phyloP scores from a whole-genome alignment of 192 early-diverging fungal genomes.

The Backusella mclennaniae region DNA sequence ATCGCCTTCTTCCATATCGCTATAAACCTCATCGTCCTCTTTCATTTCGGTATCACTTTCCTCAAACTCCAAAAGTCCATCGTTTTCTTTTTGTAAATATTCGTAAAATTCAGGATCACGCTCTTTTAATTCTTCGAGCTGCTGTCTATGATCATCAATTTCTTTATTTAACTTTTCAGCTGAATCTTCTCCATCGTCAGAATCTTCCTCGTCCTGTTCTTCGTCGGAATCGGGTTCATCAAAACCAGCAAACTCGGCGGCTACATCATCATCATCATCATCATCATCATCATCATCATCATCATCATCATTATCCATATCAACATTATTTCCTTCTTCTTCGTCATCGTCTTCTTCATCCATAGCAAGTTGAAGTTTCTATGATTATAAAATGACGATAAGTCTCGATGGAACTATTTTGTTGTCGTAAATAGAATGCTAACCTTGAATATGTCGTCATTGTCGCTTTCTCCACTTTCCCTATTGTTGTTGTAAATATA shows the following conservation, averaged over 20 bases:
- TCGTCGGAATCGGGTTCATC: slow-evolving; percentile 37
- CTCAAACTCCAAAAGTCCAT: slow-evolving; percentile 78
- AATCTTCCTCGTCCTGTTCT: slow-evolving; percentile 49
- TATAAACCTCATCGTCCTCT: slow-evolving; percentile 31
- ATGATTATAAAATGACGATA: neutral
- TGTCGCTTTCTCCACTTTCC: neutral
- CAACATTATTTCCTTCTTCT: slow-evolving; percentile 33
- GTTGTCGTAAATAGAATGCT: neutral
- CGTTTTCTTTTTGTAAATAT: slow-evolving; percentile 86
- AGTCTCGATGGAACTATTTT: neutral
- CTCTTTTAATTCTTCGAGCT: slow-evolving; percentile 82
- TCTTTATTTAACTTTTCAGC: slow-evolving; percentile 45
- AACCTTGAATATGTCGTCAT: neutral
- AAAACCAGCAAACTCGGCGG: slow-evolving; percentile 48
- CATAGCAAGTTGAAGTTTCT: neutral
- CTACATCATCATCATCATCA: slow-evolving; percentile 54
- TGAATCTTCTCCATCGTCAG: slow-evolving; percentile 57
- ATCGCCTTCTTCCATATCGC: slow-evolving; percentile 17
- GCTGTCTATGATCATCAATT: slow-evolving; percentile 67
- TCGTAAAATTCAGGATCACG: slow-evolving; percentile 93
- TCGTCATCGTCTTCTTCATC: neutral
- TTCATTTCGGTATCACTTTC: slow-evolving; percentile 50
- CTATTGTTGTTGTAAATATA: neutral
- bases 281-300: slow-evolving; percentile 49
- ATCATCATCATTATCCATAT: slow-evolving; percentile 33